Base-by-base conservation (phyloP, 176 grass and related monocot species). In the Thalia dealbata region DNA sequence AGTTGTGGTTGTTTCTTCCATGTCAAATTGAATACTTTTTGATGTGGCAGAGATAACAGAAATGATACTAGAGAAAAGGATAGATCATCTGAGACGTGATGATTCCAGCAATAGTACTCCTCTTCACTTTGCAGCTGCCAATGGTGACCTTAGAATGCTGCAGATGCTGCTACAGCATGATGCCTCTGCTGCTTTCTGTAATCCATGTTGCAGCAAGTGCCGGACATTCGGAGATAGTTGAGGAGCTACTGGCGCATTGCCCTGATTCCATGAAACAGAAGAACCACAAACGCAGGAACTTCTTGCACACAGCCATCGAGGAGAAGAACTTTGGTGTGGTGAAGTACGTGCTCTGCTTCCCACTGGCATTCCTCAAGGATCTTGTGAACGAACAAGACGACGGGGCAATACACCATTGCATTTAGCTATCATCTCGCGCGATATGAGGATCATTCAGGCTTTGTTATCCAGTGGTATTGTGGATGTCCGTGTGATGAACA, bases 91-190 rank as follows among this genome's bases (percentile, higher is more conserved):
- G 52, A 89, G 70, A 74, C 66, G 75, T 78, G 52, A 77, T 76
- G 92, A 96, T 43, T 61, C 78, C 50, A 71, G 66, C 24, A 72
- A 75, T 50, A 89, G 88, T 67, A 79, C 79, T 76, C 81, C 88
- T 73, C 84, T 96, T 75, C 88, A 96, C 64, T 96, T 91, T 59
- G 78, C 88, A 66, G 86, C 84, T 26, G 84, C 88, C 28, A 67
- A 61, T 73, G 81, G 81, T 50, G 73, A 87, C 50, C 13, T 78
- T 78, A 66, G 7, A 0, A 72, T 77, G 41, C 10, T 91, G 43
- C 82, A 79, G 42, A 59, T 89, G 23, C 75, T 96, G 73, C 61
- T 96, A 67, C 29, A 75, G 32, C 21, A 21, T 46, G 79, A n/a
- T n/a, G n/a, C n/a, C n/a, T n/a, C n/a, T n/a, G n/a, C n/a, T n/a